A percentile compares a stretch with the other conserved stretches of the same genome.
These are phyloP conservation scores for Atractiella rhizophila DNA, from an alignment of 768 basidiomycete species.

Conservation along the genomic window DNA sequence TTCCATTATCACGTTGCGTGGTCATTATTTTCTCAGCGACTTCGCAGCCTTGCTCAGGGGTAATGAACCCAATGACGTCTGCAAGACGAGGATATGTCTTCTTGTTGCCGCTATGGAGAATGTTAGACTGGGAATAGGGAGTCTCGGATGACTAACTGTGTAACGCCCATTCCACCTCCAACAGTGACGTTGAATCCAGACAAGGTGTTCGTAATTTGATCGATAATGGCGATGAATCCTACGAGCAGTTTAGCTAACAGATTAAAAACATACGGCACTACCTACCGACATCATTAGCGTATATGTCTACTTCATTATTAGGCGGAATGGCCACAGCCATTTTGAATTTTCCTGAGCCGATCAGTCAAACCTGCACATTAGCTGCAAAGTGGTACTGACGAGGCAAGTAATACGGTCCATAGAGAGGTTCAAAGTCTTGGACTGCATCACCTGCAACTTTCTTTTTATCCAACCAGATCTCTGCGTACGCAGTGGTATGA, in stretches of 20 bases:
- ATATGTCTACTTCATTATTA: conserved; percentile 85
- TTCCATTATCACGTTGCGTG: conserved; percentile 82
- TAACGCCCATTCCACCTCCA: conserved; percentile 98
- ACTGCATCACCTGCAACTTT: conserved; percentile 76
- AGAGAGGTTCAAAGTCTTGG: conserved; percentile 87
- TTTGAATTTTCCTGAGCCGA: conserved; percentile 45
- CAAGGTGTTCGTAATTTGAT: conserved; percentile 39
- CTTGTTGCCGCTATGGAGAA: conserved; percentile 44
- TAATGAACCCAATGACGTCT: conserved; percentile 77
- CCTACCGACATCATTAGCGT: conserved; percentile 34
- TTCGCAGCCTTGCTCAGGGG: conserved; percentile 51
- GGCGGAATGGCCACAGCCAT: conserved; percentile 88
- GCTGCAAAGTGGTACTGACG: conserved; percentile 31
- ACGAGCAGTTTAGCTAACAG: too few relatives aligned
- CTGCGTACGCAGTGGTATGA: conserved; percentile 77
- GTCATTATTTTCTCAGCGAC: conserved; percentile 86
- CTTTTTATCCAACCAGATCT: conserved; percentile 98
- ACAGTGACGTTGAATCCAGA: conserved; percentile 78
- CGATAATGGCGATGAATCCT: conserved; percentile 83
- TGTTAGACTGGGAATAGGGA: background rate
- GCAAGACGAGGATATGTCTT: conserved; percentile 87
- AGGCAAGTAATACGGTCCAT: conserved; percentile 89
- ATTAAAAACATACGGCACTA: background rate
- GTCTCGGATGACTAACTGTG: conserved; percentile 28
- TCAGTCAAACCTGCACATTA: conserved; percentile 4